These are phyloP conservation scores for Beauveria sp. DNA, from an alignment of 2,329 filamentous ascomycete genomes.

Conservation along the genomic window DNA sequence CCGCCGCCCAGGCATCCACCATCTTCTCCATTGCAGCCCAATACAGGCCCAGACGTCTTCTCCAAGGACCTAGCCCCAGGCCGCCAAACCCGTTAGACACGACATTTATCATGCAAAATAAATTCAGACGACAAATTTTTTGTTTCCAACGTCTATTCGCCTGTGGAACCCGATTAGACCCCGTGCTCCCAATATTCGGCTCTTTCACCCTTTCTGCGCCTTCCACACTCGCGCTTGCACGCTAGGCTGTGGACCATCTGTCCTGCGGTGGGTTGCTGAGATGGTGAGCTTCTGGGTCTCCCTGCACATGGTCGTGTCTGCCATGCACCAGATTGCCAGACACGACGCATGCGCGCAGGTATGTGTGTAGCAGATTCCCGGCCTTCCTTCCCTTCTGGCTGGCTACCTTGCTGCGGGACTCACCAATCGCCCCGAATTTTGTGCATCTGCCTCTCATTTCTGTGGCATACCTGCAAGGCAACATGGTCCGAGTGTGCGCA, in stretches of 20 bases:
- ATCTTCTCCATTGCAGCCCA: too few species aligned
- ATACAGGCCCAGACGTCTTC: too few species aligned
- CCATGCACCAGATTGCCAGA: not conserved
- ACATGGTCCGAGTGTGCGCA: not conserved
- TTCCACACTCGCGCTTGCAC: constrained; percentile 3
- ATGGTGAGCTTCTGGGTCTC: not conserved
- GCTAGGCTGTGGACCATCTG: constrained; percentile 2
- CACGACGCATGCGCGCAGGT: not conserved
- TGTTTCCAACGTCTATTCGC: too few species aligned
- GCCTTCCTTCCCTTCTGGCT: not conserved
- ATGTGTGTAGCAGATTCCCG: not conserved
- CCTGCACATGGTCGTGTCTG: not conserved
- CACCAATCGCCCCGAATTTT: not conserved
- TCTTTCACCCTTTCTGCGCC: too few species aligned
- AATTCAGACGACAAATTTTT: too few species aligned
- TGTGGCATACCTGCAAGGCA: constrained; percentile 5
- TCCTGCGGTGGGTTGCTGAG: not conserved
- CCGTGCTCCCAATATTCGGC: too few species aligned
- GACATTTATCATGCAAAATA: too few species aligned
- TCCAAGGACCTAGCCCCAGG: too few species aligned
- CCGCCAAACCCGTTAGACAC: too few species aligned
- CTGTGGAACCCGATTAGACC: too few species aligned
- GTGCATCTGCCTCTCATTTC: not conserved
- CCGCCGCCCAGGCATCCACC: too few species aligned
- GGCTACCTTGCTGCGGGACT: not conserved